Conservation (phyloP, 2,329 filamentous ascomycete genomes). For the Cordyceps cateniannulata region DNA sequence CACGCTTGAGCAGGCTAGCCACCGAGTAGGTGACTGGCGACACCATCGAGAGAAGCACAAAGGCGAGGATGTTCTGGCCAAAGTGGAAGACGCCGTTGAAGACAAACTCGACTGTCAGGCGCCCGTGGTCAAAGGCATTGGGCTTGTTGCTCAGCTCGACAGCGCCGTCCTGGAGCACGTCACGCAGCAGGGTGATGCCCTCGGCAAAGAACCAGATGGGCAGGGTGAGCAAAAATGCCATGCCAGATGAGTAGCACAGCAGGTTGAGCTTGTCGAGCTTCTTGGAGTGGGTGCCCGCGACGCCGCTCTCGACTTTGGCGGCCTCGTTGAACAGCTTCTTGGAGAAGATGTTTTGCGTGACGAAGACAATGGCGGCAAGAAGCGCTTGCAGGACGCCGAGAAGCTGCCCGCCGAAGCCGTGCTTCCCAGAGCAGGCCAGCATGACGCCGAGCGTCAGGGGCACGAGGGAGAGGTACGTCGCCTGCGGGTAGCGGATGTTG, state of each 20-base stretch:
- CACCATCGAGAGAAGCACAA: constrained; percentile 84
- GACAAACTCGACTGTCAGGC: constrained; percentile 74
- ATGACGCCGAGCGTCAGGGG: constrained; percentile 92
- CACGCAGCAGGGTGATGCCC: constrained; percentile 67
- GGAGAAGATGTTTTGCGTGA: constrained; percentile 97
- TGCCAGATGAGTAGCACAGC: constrained; percentile 90
- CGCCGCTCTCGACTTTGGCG: constrained; percentile 74
- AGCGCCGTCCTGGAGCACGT: constrained; percentile 75
- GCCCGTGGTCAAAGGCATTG: constrained; percentile 68
- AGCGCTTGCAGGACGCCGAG: constrained; percentile 87
- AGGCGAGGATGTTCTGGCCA: constrained; percentile 90
- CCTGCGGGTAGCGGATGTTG: constrained; percentile 76
- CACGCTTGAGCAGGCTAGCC: constrained; percentile 90
- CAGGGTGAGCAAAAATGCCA: constrained; percentile 81
- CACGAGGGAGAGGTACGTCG: constrained; percentile 85
- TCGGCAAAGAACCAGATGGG: constrained; percentile 94
- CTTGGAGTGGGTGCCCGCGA: constrained; percentile 51
- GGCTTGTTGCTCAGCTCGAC: constrained; percentile 55
- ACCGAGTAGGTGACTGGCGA: constrained; percentile 97
- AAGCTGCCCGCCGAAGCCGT: constrained; percentile 72
- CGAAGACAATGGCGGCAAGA: constrained; percentile 86
- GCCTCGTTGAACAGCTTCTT: constrained; percentile 97
- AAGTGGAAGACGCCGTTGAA: constrained; percentile 98
- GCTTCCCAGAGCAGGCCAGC: constrained; percentile 85
- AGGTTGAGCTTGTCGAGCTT: constrained; percentile 97